Conservation (phyloP, 2,329 filamentous ascomycete species). For the Cucurbitaria berberidis region DNA sequence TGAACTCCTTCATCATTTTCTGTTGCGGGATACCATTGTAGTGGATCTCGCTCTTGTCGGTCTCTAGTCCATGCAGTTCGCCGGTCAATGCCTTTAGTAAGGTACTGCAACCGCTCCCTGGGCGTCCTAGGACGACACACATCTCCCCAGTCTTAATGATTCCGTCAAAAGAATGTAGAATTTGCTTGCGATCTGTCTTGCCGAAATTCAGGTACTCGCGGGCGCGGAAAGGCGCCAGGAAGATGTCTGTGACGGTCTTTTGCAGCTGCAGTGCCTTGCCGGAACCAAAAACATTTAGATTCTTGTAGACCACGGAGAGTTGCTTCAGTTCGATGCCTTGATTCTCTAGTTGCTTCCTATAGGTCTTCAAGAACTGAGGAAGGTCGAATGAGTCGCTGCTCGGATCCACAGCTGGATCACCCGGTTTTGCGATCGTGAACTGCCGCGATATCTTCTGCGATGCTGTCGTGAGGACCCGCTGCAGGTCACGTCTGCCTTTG, state of each 20-base stretch:
- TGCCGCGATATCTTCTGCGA: constrained; percentile 27
- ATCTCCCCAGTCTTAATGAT: constrained; percentile 59
- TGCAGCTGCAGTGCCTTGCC: constrained; percentile 72
- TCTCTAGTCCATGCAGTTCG: constrained; percentile 63
- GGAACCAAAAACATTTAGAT: constrained; percentile 70
- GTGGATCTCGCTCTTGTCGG: constrained; percentile 62
- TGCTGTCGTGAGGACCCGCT: constrained; percentile 31
- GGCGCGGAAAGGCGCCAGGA: constrained; percentile 64
- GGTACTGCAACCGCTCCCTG: constrained; percentile 67
- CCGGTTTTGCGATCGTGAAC: constrained; percentile 36
- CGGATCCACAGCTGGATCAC: constrained; percentile 61
- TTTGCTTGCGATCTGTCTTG: constrained; percentile 60
- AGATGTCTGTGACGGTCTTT: constrained; percentile 66
- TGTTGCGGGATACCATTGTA: constrained; percentile 63
- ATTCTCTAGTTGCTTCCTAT: constrained; percentile 58
- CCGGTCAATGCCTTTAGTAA: constrained; percentile 67
- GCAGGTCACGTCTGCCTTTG: constrained; percentile 32
- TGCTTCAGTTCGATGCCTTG: constrained; percentile 61
- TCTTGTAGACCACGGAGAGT: constrained; percentile 68
- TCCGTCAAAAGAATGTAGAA: constrained; percentile 61
- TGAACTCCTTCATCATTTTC: constrained; percentile 56
- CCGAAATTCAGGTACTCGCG: constrained; percentile 56
- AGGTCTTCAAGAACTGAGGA: constrained; percentile 59
- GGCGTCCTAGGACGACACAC: constrained; percentile 55
- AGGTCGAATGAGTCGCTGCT: constrained; percentile 59